Base-by-base conservation (phyloP, 2,329 filamentous ascomycete genomes). In the Pleoardoris graminearum region DNA sequence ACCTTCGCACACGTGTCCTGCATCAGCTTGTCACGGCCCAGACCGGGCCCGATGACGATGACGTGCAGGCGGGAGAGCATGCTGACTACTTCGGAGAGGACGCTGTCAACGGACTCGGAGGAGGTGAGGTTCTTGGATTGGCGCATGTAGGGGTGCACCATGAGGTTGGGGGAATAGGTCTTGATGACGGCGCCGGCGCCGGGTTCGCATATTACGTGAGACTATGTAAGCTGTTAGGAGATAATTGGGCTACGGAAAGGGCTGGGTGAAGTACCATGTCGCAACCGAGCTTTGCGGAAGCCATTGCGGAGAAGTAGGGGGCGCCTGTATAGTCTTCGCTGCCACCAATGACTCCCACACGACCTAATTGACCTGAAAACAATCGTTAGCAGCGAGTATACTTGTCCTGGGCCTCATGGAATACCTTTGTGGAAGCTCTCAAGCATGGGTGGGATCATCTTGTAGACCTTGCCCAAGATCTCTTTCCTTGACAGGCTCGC, bases 231-330 rank as follows among this genome's bases (percentile, higher is more conserved):
- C 1, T 37, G 50, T 69, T 57, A 54, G 69, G 54, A 27, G 16
- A 7, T 4, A 17, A 17, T 16, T 50, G 25, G 41, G 42, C 58
- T 50, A 30, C 48, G 7, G 44, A 33, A 29, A 23, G 16, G 30
- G 22, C 22, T 29, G 23, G 12, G 48, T 14, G 21, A 37, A 30
- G 44, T 80, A 93, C 91, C 90, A 96, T 90, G 68, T 96, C 91
- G 67, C 88, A 91, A 74, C 93, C 94, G 52, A 97, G 77, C 67
- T 89, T 85, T 41, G 94, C 94, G 60, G 91, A 96, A 11, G 94
- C 94, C 86, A 97, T 97, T 59, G 93, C 92, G 17, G 93, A 97
- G 77, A 99, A 99, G 77, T 96, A 99, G 11, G 94, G 94, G 53
- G 94, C 94, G 32, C 94, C 94, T 1, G 94, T 97, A 73, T 97